Conservation (phyloP, 768 basidiomycete genomes). For the Leccinum longicurvipes region DNA sequence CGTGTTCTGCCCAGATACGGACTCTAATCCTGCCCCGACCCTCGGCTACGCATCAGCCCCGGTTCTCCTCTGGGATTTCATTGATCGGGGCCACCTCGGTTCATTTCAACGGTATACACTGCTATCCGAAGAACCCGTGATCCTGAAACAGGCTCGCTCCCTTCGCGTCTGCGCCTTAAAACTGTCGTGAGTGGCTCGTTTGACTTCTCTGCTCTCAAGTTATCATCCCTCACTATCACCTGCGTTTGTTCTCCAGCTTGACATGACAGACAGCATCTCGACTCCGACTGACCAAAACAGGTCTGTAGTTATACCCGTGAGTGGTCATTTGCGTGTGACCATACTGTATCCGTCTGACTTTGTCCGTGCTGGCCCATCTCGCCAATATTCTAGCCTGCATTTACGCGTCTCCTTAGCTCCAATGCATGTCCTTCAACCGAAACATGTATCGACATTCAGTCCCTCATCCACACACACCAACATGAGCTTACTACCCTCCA, state of each 20-base stretch:
- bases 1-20: neutral
- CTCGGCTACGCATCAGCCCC: neutral
- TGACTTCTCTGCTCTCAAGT: neutral
- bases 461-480: slow-evolving; percentile 17
- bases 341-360: neutral
- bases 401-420: slow-evolving; percentile 9
- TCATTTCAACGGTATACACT: neutral
- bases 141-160: neutral
- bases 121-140: neutral
- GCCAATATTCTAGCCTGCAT: neutral
- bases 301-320: slow-evolving; percentile 10
- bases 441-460: slow-evolving; percentile 4
- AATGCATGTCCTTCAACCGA: slow-evolving; percentile 16
- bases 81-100: neutral
- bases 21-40: neutral
- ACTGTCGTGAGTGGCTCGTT: neutral
- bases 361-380: neutral
- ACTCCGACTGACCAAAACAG: neutral
- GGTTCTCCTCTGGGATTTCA: neutral
- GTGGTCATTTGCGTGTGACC: neutral
- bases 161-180: neutral
- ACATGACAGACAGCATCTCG: neutral
- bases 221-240: neutral
- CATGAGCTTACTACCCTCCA: slow-evolving; percentile 13
- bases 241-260: neutral